Evolutionary conservation across 495 filamentous ascomycete genomes (phyloP), one percentile per base, ranked within the genome.

Genomic region (Sabuloglossum arenarium): DNA sequence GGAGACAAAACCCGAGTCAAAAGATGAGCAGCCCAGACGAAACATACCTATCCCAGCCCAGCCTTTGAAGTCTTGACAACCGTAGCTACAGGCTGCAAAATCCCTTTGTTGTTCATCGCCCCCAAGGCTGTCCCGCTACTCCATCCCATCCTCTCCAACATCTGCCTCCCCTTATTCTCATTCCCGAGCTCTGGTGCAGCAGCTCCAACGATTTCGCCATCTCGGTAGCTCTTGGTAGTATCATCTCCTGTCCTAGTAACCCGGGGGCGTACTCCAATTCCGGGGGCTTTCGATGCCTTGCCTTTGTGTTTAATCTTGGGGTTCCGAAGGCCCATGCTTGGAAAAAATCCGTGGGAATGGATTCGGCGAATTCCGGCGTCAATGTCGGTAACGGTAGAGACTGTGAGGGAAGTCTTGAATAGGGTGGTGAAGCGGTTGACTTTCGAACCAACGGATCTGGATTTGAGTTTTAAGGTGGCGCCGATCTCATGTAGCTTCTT

Each of bases 141-240:
- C 86, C 93, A 99, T 19, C 91, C 91, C 91, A 97, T 97, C 70
- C 90, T 97, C 67, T 95, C 88, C 54, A 99, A 65, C 84, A 99
- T 87, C 3, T 79, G 80, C 45, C 86, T 75, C 23, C 91, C 91
- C 61, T 75, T 82, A 59, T 95, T 99, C 50, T 85, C 87, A 3
- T 68, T 72, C 0, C 86, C 86, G 27, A 99, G 72, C 66, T 94
- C 90, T 1, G 86, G 82, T 0, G 89, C 91, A 31, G 77, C 75
- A 11, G 75, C 86, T 43, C 90, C 91, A 21, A 96, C 88, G 45
- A 94, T 69, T 56, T 96, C 87, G n/a, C 91, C 91, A 60, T 97
- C 86, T 59, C 78, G 76, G 55, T 87, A 84, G 8, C 73, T n/a
- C n/a, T n/a, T 75, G 29, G 78, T 72, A 6, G 73, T 73, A 12